phyloP scores from a whole-genome alignment of 2,329 filamentous ascomycete species.

The Torrubiella hemipterigena region DNA sequence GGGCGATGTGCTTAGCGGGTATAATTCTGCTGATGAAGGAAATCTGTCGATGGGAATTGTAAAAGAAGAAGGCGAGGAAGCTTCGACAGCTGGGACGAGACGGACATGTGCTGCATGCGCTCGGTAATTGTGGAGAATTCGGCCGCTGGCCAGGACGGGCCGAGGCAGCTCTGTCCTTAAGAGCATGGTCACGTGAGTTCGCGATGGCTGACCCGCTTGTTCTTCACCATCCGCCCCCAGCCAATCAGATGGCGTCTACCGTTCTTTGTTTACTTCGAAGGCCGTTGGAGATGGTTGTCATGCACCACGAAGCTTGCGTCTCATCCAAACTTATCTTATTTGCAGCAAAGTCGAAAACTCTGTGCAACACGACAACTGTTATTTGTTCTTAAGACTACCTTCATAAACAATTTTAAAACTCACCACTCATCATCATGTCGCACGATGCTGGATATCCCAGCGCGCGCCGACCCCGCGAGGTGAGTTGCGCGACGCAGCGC shows the following conservation, averaged over 20 bases:
- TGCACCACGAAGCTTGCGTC: too few relatives aligned
- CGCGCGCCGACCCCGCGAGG: conserved; percentile 83
- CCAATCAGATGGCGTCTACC: not conserved
- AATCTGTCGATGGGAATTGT: conserved; percentile 1
- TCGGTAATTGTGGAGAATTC: conserved; percentile 13
- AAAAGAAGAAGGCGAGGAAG: conserved; percentile 4
- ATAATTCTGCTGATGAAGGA: not conserved
- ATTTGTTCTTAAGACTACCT: too few relatives aligned
- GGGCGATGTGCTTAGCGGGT: too few relatives aligned
- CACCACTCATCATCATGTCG: conserved; percentile 47
- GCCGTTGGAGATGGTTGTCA: too few relatives aligned
- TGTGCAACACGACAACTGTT: too few relatives aligned
- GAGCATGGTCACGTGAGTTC: too few relatives aligned
- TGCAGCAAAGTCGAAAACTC: too few relatives aligned
- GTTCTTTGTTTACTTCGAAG: not conserved
- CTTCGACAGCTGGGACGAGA: conserved; percentile 10
- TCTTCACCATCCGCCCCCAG: not conserved
- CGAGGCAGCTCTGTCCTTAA: conserved; percentile 3
- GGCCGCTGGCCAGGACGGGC: conserved; percentile 12
- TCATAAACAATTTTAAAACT: not conserved
- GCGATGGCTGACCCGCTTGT: too few relatives aligned
- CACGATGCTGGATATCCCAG: conserved; percentile 84
- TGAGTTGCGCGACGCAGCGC: conserved; percentile 27
- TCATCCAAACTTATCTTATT: too few relatives aligned
- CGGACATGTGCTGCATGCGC: conserved; percentile 18